phyloP scores from a whole-genome alignment of 768 basidiomycete species.

The Obba rivulosa region DNA sequence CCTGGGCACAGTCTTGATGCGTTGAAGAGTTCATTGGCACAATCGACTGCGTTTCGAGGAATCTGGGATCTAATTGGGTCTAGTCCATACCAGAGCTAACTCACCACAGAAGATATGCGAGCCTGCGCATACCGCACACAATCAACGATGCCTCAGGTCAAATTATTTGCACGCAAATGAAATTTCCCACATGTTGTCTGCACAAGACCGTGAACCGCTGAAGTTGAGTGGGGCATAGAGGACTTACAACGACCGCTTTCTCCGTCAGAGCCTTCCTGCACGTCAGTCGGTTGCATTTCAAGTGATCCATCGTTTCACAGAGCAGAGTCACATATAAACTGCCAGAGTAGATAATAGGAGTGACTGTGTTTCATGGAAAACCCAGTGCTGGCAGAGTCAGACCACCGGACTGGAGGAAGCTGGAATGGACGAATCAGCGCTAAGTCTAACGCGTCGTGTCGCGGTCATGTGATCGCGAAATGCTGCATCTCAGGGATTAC shows the following conservation, averaged over 20 bases:
- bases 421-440: too few species aligned
- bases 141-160: background rate
- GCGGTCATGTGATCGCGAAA: too few species aligned
- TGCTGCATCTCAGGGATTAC: too few species aligned
- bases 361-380: too few species aligned
- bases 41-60: constrained; percentile 49
- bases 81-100: constrained; percentile 2
- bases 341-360: too few species aligned
- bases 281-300: constrained; percentile 75
- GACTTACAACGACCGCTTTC: constrained; percentile 83
- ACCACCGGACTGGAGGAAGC: too few species aligned
- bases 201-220: too few species aligned
- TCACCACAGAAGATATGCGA: constrained; percentile 85
- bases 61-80: background rate
- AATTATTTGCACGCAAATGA: constrained; percentile 1
- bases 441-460: too few species aligned
- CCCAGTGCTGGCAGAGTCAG: too few species aligned
- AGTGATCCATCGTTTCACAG: constrained; percentile 55
- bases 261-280: constrained; percentile 65
- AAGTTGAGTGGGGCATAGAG: too few species aligned
- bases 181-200: constrained; percentile 51
- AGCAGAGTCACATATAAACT: too few species aligned
- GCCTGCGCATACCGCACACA: constrained; percentile 36
- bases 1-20: constrained; percentile 76
- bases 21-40: constrained; percentile 81